phyloP scores from a whole-genome alignment of 805 yeast species.

The Saturnispora hagleri region DNA sequence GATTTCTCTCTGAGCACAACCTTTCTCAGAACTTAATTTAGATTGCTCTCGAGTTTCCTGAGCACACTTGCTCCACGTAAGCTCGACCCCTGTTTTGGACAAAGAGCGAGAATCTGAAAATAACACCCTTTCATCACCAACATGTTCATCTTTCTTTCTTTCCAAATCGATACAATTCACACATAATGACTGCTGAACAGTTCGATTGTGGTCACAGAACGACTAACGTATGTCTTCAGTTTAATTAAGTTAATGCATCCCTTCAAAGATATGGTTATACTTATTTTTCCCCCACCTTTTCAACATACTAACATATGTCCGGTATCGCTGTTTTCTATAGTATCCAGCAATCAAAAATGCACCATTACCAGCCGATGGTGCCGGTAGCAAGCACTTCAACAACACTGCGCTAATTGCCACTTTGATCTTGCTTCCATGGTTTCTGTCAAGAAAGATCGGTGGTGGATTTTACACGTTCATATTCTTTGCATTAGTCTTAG shows the following conservation, averaged over 20 bases:
- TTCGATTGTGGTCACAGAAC: conserved; percentile 43
- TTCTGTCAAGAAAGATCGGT: conserved; percentile 54
- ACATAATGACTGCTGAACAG: conserved; percentile 4
- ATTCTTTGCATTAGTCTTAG: conserved; percentile 45
- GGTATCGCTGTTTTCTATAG: conserved; percentile 10
- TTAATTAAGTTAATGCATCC: background rate
- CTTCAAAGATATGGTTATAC: background rate
- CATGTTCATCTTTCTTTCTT: background rate
- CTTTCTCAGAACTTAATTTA: background rate
- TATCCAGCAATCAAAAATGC: conserved; percentile 77
- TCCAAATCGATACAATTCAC: background rate
- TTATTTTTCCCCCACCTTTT: background rate
- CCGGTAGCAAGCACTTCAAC: conserved; percentile 70
- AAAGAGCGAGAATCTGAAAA: background rate
- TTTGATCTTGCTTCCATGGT: conserved; percentile 50
- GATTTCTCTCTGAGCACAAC: background rate
- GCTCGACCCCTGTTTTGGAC: background rate
- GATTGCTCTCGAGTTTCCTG: background rate
- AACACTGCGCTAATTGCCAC: conserved; percentile 45
- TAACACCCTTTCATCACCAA: background rate
- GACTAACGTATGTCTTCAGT: conserved; percentile 31
- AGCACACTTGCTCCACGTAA: background rate
- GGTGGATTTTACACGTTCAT: conserved; percentile 62
- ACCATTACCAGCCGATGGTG: conserved; percentile 86
- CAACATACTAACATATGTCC: background rate